These are phyloP conservation scores for Scolecobasidium constrictum DNA, from an alignment of 2,329 filamentous ascomycete species.

Conservation along the genomic window DNA sequence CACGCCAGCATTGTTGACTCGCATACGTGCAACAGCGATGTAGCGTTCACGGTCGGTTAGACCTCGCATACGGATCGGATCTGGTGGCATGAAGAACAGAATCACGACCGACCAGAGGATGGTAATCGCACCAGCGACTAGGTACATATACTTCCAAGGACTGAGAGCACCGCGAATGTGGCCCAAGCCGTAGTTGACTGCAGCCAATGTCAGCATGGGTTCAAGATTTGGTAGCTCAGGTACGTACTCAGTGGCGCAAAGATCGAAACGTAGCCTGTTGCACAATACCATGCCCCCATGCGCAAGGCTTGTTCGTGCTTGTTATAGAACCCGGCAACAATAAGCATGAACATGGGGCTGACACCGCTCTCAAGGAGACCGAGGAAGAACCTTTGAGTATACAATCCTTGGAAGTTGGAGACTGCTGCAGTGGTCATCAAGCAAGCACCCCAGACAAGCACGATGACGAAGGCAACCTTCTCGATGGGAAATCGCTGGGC, in stretches of 20 bases:
- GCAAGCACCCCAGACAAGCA: slow-evolving; percentile 58
- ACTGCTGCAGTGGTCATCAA: slow-evolving; percentile 50
- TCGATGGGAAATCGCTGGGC: slow-evolving; percentile 37
- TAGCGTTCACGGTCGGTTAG: slow-evolving; percentile 24
- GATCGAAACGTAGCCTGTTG: slow-evolving; percentile 28
- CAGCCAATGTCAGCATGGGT: too few species aligned
- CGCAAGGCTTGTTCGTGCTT: slow-evolving; percentile 16
- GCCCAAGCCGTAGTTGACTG: slow-evolving; percentile 39
- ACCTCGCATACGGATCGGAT: slow-evolving; percentile 22
- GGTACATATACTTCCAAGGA: slow-evolving; percentile 33
- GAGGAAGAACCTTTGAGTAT: slow-evolving; percentile 52
- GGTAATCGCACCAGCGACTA: slow-evolving; percentile 29
- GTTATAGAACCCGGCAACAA: slow-evolving; percentile 28
- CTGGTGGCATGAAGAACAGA: slow-evolving; percentile 17
- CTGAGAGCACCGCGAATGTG: slow-evolving; percentile 27
- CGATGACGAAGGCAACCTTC: slow-evolving; percentile 47
- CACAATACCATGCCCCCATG: slow-evolving; percentile 15
- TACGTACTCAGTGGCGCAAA: slow-evolving; percentile 35
- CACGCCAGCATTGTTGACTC: slow-evolving; percentile 19
- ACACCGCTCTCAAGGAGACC: slow-evolving; percentile 62
- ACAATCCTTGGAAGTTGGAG: slow-evolving; percentile 47
- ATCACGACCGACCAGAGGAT: slow-evolving; percentile 30
- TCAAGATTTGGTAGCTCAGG: too few species aligned
- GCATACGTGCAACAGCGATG: slow-evolving; percentile 18
- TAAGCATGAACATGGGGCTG: slow-evolving; percentile 56